Conservation (phyloP, 2,329 filamentous ascomycete genomes). For the Sporothrix dimorphospora region DNA sequence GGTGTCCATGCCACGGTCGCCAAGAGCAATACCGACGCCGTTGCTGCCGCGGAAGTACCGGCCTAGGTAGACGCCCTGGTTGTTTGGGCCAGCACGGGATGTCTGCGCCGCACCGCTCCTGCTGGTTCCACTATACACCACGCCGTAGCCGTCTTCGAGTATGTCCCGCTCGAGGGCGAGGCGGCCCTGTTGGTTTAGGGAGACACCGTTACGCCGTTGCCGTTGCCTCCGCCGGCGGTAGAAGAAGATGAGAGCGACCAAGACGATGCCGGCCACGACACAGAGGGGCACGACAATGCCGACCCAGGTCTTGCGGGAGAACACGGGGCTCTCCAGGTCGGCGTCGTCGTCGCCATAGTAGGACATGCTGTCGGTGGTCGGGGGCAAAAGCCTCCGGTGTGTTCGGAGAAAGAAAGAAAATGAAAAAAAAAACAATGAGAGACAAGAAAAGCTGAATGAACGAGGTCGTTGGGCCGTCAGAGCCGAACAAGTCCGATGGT, state of each 20-base stretch:
- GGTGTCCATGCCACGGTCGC: background rate
- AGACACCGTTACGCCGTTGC: slow-evolving; percentile 1
- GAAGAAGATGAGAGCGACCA: slow-evolving; percentile 3
- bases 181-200: slow-evolving; percentile 29
- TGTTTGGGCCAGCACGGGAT: background rate
- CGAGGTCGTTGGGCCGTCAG: background rate
- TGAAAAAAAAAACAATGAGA: background rate
- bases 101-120: background rate
- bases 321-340: background rate
- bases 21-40: background rate
- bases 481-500: background rate
- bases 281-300: slow-evolving; percentile 28
- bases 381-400: background rate
- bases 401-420: too few species aligned
- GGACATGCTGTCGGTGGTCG: slow-evolving; percentile 16
- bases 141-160: slow-evolving; percentile 12
- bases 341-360: slow-evolving; percentile 17
- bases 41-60: background rate
- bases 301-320: slow-evolving; percentile 26
- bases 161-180: slow-evolving; percentile 29
- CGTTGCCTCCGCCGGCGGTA: slow-evolving; percentile 21
- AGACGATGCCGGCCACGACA: slow-evolving; percentile 23
- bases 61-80: background rate
- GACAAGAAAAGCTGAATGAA: background rate
- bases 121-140: background rate